Percentiles rank a stretch among this genome's conserved stretches.
These are phyloP conservation scores for Mucor sp. DNA, from an alignment of 371 early-diverging fungal genomes.

Conservation along the genomic window DNA sequence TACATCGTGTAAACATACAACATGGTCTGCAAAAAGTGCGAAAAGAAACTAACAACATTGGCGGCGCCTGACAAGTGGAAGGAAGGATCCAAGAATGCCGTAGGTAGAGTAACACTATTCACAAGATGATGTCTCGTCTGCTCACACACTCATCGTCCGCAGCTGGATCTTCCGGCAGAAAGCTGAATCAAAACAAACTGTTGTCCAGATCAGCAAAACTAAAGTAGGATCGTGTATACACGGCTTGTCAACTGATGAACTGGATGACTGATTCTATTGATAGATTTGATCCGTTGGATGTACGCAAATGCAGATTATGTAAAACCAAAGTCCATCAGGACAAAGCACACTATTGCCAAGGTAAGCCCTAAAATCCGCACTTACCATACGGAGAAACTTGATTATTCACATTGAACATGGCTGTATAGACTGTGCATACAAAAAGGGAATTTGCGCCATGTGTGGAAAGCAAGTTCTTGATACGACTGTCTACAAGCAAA, in stretches of 20 bases:
- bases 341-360: constrained; percentile 72
- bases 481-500: constrained; percentile 65
- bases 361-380: constrained; percentile 22
- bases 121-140: background rate
- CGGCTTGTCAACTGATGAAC: background rate
- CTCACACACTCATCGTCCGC: background rate
- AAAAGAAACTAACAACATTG: constrained; percentile 68
- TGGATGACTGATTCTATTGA: background rate
- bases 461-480: constrained; percentile 77
- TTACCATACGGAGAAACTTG: background rate
- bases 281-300: constrained; percentile 55
- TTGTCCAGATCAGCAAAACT: constrained; percentile 62
- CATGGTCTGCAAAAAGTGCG: constrained; percentile 72
- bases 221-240: constrained; percentile 24
- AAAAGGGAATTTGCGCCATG: constrained; percentile 80
- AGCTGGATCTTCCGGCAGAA: constrained; percentile 58
- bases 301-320: constrained; percentile 64
- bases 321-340: constrained; percentile 66
- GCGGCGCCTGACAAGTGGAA: constrained; percentile 74
- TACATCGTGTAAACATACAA: background rate
- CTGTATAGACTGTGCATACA: constrained; percentile 60
- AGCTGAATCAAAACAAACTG: constrained; percentile 71
- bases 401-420: background rate
- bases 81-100: constrained; percentile 64
- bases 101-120: constrained; percentile 28